phyloP scores from a whole-genome alignment of 73 alveolate species.

The Paramecium sexaurelia region DNA sequence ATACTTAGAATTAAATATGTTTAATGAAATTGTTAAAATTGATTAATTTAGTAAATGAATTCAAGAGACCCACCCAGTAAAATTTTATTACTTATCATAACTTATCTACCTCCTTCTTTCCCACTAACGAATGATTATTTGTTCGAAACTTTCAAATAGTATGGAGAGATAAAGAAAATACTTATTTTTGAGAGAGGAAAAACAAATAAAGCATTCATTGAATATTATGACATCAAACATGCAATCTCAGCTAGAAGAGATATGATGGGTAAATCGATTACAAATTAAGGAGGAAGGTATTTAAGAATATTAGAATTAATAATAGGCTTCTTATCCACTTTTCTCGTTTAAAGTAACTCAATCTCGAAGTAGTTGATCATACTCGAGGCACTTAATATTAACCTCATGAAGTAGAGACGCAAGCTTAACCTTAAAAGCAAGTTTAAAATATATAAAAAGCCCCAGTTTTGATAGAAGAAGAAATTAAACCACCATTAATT shows the following conservation, averaged over 20 bases:
- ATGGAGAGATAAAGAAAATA: constrained; percentile 10
- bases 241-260: constrained; percentile 26
- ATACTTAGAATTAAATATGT: neutral
- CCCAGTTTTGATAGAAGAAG: neutral
- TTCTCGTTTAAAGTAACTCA: neutral
- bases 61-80: constrained; percentile 59
- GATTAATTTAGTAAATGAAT: constrained; percentile 39
- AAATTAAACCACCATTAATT: neutral
- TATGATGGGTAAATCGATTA: constrained; percentile 35
- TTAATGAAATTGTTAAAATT: neutral
- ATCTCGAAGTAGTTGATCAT: constrained; percentile 53
- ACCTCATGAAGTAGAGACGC: constrained; percentile 2
- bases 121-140: constrained; percentile 50
- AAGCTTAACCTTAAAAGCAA: neutral
- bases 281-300: constrained; percentile 9
- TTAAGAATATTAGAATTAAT: neutral
- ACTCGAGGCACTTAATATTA: constrained; percentile 39
- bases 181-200: constrained; percentile 57
- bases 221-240: constrained; percentile 23
- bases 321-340: constrained; percentile 31
- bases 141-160: neutral
- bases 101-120: constrained; percentile 25
- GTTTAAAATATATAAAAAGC: neutral
- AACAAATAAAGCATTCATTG: constrained; percentile 50
- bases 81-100: constrained; percentile 41